These are phyloP conservation scores for Aspergillus melleus DNA, from an alignment of 2,329 filamentous ascomycete species.

Conservation along the genomic window DNA sequence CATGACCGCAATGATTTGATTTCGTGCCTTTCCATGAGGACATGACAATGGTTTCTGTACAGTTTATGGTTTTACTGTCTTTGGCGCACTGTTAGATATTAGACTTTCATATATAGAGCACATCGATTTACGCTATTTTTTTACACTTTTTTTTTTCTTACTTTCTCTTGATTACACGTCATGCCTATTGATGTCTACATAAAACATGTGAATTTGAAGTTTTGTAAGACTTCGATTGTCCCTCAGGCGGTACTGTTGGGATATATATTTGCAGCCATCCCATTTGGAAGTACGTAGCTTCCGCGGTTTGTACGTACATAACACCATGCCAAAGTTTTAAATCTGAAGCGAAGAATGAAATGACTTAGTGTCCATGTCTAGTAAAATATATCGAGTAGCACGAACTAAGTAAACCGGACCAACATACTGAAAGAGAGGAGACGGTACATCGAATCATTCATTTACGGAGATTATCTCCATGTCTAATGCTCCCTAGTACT, in stretches of 20 bases:
- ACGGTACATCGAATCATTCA: conserved; percentile 4
- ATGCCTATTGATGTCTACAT: too few relatives aligned
- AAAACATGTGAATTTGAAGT: too few relatives aligned
- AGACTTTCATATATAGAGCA: neutral
- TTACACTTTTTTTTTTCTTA: neutral
- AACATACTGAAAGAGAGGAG: neutral
- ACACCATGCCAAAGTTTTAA: too few relatives aligned
- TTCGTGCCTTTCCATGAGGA: neutral
- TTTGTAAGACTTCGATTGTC: neutral
- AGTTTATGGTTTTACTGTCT: neutral
- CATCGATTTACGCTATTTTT: too few relatives aligned
- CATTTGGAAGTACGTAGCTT: neutral
- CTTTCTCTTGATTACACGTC: neutral
- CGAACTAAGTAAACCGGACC: neutral
- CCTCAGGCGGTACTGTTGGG: neutral
- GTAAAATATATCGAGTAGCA: neutral
- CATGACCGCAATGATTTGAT: neutral
- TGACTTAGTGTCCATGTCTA: neutral
- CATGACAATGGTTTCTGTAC: conserved; percentile 1
- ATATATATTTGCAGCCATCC: neutral
- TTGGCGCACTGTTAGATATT: neutral
- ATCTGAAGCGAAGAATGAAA: neutral
- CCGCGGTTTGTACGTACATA: too few relatives aligned
- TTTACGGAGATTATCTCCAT: neutral
- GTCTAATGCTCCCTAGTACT: neutral